Evolutionary conservation across 305 asterid species (phyloP), one percentile per base, ranked within the genome.

Genomic region (Nicotiana rustica): DNA sequence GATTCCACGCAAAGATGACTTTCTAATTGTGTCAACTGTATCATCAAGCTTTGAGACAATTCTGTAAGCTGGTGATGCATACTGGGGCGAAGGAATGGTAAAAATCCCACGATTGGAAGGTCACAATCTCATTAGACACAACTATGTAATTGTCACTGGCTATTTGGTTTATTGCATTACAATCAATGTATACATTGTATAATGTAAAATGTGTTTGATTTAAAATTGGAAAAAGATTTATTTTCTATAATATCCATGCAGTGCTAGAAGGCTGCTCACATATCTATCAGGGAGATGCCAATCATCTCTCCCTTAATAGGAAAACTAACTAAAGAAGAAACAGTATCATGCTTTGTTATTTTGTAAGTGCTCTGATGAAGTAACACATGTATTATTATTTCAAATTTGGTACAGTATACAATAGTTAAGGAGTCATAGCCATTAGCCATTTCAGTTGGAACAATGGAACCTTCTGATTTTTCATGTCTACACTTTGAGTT

Each of bases 51-150:
- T 36, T 36, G 44, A 36, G 44, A 36, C 44, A 36, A 5, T 36
- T 36, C 1, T 5, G 85, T 18, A 57, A 89, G 83, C 44, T 83
- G 82, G 19, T 8, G 25, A 86, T 88, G 90, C 59, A 89, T 19
- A 17, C 87, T 79, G 13, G 84, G 12, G 29, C 49, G 25, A 1
- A 91, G 89, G 73, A 86, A 91, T 4, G 89, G 90, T 7, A 89
- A 35, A 82, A 80, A 86, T 19, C 94, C 92, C 21, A 91, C 83
- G 6, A 91, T 56, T 2, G 91, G 92, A 55, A 91, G 68, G 66
- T 89, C 92, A 14, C 82, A 38, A 38, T 6, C 44, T 38, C 44
- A 38, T 38, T 5, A 38, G 44, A 38, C 9, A 38, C 2, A 38
- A 38, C 44, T 19, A 2, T 49, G 0, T 38, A 10, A 17, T 9